Evolutionary conservation across 257 asterid genomes (phyloP).

Genomic region (Salvia rosmarinus): DNA sequence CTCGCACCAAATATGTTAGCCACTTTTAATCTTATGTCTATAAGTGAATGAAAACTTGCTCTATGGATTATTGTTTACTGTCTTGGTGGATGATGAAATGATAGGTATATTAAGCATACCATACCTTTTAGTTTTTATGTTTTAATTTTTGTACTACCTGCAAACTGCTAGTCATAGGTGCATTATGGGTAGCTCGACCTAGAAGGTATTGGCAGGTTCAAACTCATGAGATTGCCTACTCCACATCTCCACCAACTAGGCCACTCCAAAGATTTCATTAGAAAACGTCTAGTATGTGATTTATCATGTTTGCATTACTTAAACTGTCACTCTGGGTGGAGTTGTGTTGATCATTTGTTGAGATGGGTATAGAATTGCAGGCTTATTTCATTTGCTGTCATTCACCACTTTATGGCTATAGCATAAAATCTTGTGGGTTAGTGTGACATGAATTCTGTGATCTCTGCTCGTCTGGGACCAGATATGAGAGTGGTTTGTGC

Average conservation of each 20-base stretch:
- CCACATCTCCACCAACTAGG: neutral
- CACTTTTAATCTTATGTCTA: neutral
- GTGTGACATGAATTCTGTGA: neutral
- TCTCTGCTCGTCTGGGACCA: neutral
- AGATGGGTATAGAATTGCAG: neutral
- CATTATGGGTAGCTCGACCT: neutral
- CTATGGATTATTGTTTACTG: neutral
- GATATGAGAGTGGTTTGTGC: neutral
- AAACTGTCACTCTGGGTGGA: neutral
- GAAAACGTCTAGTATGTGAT: neutral
- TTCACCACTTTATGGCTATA: neutral
- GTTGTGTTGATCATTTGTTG: neutral
- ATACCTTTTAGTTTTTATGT: neutral
- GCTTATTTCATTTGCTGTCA: neutral
- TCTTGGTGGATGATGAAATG: neutral
- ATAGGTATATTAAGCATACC: neutral
- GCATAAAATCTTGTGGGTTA: neutral
- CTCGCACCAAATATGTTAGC: neutral
- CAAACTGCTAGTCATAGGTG: neutral
- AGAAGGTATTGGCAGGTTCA: neutral
- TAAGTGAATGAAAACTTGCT: neutral
- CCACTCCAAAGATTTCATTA: neutral
- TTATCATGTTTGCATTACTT: conserved; percentile 8
- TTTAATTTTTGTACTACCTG: neutral
- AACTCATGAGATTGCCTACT: neutral